Base-by-base conservation (phyloP, 371 early-diverging fungal genomes). In the Mucor mucedo region DNA sequence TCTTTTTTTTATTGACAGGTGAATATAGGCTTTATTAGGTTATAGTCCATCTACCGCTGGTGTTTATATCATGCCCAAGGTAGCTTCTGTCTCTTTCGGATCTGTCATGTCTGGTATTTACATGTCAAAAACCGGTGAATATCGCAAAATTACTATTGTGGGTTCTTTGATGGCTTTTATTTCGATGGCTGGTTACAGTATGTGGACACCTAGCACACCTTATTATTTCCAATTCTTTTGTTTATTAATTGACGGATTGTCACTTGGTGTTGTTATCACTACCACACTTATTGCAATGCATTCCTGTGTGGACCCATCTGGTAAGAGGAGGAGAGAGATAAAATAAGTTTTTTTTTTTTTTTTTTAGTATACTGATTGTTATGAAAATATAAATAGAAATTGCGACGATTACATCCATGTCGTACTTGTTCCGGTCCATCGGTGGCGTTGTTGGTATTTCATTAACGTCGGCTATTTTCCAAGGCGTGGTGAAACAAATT, bases 41-140 rank as follows among this genome's bases (percentile, higher is more conserved):
- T 66, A 71, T n/a, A 66, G 70, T 6, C 69, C 83, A 3, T 70
- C 83, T 14, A 44, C 63, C 29, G 72, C 76, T 14, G 83, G 83
- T 52, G n/a, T 82, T 4, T 77, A 67, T 59, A 66, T 73, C 40
- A 57, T 78, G 38, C 78, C 83, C 13, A 77, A 75, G 41, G 70
- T 76, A 27, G 65, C 53, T 10, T 50, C 63, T n/a, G 65, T 71
- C 9, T 77, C 79, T 2, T 7, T 69, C 1, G 79, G 83, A 10
- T 79, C 79, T 5, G 68, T 82, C 4, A 54, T 72, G 6, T 63
- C 77, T 3, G 83, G 83, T 14, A 30, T 69, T 7, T 77, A 73
- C 35, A 82, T 82, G 77, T 75, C 79, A 13, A 72, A 73, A 27
- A 76, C 75, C 0, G 83, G 83, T 44, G 75, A 77, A 55, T 82